Conservation (phyloP, 176 grass and related monocot genomes). For the Alloteropsis semialata region DNA sequence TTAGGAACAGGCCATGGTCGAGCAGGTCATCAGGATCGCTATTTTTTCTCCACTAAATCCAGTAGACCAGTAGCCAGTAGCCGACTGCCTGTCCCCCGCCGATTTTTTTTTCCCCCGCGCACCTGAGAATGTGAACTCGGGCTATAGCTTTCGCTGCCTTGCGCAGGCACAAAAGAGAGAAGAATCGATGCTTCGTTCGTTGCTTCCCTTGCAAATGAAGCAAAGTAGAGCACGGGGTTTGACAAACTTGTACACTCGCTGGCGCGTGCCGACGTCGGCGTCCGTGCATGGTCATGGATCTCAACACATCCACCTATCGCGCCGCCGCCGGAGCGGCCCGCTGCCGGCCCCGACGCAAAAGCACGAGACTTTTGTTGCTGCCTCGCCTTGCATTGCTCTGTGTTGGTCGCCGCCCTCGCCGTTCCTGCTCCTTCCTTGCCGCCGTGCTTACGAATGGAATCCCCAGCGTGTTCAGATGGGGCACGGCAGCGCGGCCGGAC, state of each 20-base stretch:
- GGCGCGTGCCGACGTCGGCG: slow-evolving; percentile 20
- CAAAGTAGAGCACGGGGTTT: slow-evolving; percentile 25
- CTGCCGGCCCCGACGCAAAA: background rate
- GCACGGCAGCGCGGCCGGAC: background rate
- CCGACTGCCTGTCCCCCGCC: background rate
- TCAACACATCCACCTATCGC: background rate
- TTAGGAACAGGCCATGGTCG: background rate
- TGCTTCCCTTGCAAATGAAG: slow-evolving; percentile 37
- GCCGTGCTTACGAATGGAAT: background rate
- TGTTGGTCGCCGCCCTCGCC: background rate
- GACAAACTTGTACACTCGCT: background rate
- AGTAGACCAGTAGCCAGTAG: background rate
- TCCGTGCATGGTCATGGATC: background rate
- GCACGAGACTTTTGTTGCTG: background rate
- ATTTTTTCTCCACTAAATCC: background rate
- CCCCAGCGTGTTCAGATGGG: background rate
- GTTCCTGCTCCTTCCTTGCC: background rate
- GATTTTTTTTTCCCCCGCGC: background rate
- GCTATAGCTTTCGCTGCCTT: background rate
- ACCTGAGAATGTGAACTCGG: background rate
- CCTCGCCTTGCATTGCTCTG: background rate
- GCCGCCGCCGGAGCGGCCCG: background rate
- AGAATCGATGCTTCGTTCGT: background rate
- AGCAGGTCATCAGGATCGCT: background rate
- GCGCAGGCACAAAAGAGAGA: background rate